Percentiles rank a stretch among this genome's conserved stretches.
Conservation (phyloP, 345 rosid genomes). For the Erucastrum elatum region DNA sequence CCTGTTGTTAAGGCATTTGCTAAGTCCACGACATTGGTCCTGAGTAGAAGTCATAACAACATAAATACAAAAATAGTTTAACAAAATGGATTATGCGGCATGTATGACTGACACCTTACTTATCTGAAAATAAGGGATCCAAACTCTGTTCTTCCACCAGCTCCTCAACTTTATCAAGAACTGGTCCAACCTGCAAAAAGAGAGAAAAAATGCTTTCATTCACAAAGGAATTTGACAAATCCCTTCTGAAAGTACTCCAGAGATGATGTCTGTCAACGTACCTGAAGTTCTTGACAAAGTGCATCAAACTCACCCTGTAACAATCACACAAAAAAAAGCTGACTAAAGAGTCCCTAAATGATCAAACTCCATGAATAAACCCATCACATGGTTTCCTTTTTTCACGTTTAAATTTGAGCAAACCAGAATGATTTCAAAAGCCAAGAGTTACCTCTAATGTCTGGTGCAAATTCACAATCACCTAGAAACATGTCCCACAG, state of each 20-base stretch:
- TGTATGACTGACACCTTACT: slow-evolving; percentile 49
- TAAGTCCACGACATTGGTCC: slow-evolving; percentile 62
- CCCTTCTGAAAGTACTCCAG: not conserved
- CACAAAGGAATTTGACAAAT: not conserved
- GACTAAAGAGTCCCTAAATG: not conserved
- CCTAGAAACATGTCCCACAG: slow-evolving; percentile 47
- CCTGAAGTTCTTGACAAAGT: slow-evolving; percentile 61
- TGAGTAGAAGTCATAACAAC: slow-evolving; percentile 43
- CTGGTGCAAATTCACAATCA: slow-evolving; percentile 66
- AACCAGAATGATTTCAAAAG: not conserved
- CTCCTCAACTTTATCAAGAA: slow-evolving; percentile 69
- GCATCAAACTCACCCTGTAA: slow-evolving; percentile 67
- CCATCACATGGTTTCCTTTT: not conserved
- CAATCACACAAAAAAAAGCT: slow-evolving; percentile 24
- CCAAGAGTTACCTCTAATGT: slow-evolving; percentile 52
- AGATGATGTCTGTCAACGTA: slow-evolving; percentile 25
- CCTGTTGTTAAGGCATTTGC: slow-evolving; percentile 47
- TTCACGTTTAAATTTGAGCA: not conserved
- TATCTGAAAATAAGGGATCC: slow-evolving; percentile 64
- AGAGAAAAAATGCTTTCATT: not conserved
- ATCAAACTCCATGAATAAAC: too few species aligned
- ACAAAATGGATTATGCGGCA: not conserved
- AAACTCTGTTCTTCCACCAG: slow-evolving; percentile 71
- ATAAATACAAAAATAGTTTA: too few species aligned
- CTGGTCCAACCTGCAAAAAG: slow-evolving; percentile 56